These are phyloP conservation scores for Colletotrichum tropicicola DNA, from an alignment of 2,329 filamentous ascomycete species.

Conservation along the genomic window DNA sequence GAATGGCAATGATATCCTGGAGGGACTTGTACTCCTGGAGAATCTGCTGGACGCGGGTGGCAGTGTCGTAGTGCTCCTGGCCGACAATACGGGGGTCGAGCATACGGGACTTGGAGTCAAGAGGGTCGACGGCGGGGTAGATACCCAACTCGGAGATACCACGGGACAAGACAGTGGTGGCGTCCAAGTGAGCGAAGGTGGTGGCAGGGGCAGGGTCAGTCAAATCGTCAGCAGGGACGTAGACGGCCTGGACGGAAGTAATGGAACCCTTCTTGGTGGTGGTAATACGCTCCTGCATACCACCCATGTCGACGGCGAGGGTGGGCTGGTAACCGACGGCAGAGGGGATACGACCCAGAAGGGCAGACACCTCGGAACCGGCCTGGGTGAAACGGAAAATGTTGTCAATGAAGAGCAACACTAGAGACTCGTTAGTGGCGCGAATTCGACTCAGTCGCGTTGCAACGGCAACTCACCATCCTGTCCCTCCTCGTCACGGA, in stretches of 20 bases:
- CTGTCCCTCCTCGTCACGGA: conserved; percentile 81
- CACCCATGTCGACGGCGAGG: conserved; percentile 98
- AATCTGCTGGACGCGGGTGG: conserved; percentile 97
- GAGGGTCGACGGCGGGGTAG: conserved; percentile 99
- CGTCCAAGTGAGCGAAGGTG: conserved; percentile 99
- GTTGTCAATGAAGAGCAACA: conserved; percentile 99
- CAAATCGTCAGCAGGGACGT: conserved; percentile 99
- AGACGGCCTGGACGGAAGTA: conserved; percentile 99
- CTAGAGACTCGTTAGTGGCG: conserved; percentile 53
- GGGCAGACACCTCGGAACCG: conserved; percentile 99
- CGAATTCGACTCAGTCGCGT: background rate
- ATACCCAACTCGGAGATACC: conserved; percentile 99
- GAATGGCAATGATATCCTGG: conserved; percentile 99
- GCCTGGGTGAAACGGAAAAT: conserved; percentile 99
- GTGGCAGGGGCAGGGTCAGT: conserved; percentile 99
- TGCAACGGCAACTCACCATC: conserved; percentile 68
- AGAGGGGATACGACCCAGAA: conserved; percentile 99
- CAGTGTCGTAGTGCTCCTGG: conserved; percentile 96
- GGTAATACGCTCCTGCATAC: conserved; percentile 99
- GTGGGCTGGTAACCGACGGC: conserved; percentile 99
- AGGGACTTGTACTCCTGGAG: conserved; percentile 99
- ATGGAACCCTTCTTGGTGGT: conserved; percentile 99
- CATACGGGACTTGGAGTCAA: conserved; percentile 99
- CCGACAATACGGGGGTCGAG: conserved; percentile 98
- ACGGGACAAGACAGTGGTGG: conserved; percentile 99